Percentiles rank a stretch among this genome's conserved stretches.
Evolutionary conservation across 768 basidiomycete genomes (phyloP).

Genomic region (Myochromella boudieri): DNA sequence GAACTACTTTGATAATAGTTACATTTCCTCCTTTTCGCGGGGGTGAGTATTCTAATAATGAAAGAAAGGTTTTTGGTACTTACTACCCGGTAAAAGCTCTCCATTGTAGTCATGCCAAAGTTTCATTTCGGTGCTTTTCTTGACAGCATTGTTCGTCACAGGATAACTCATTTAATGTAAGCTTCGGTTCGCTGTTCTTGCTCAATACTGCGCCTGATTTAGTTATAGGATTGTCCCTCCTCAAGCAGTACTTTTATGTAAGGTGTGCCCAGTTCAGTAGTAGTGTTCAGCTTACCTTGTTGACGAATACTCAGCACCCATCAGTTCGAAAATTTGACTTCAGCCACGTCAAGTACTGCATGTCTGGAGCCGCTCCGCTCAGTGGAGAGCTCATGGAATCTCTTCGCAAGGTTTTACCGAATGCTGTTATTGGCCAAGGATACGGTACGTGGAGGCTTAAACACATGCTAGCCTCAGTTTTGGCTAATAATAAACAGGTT

Average conservation of each 20-base stretch:
- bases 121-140: slow-evolving; percentile 60
- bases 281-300: neutral
- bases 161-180: slow-evolving; percentile 56
- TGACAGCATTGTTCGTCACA: slow-evolving; percentile 52
- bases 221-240: slow-evolving; percentile 58
- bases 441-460: slow-evolving; percentile 51
- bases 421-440: slow-evolving; percentile 64
- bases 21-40: slow-evolving; percentile 53
- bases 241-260: slow-evolving; percentile 65
- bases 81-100: slow-evolving; percentile 32
- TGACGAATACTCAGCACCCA: slow-evolving; percentile 42
- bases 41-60: slow-evolving; percentile 33
- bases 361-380: slow-evolving; percentile 65
- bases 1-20: slow-evolving; percentile 31
- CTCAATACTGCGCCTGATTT: neutral
- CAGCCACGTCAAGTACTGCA: slow-evolving; percentile 47
- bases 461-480: no score
- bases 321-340: slow-evolving; percentile 49
- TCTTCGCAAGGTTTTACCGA: slow-evolving; percentile 49
- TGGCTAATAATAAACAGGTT: slow-evolving; percentile 34
- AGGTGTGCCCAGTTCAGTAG: slow-evolving; percentile 41
- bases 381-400: slow-evolving; percentile 52
- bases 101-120: slow-evolving; percentile 63
- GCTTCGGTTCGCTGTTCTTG: slow-evolving; percentile 15
- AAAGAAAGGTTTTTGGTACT: neutral